A percentile compares a stretch with the other conserved stretches of the same genome.
These are phyloP conservation scores for Diaporthe sp. DNA, from an alignment of 2,329 filamentous ascomycete genomes.

Conservation along the genomic window DNA sequence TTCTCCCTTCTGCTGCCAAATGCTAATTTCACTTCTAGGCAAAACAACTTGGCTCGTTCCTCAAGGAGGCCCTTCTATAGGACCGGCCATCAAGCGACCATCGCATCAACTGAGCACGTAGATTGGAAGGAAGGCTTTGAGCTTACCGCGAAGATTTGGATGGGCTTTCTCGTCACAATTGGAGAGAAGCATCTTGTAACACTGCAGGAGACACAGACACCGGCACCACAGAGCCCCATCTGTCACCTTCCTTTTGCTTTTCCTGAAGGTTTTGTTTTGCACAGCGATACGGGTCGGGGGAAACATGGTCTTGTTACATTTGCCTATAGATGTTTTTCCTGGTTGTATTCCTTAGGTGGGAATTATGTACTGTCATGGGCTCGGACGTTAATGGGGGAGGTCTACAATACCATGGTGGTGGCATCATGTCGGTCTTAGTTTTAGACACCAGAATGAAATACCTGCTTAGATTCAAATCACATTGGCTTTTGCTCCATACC, in stretches of 20 bases:
- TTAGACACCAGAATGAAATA: constrained; percentile 33
- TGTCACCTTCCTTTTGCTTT: constrained; percentile 20
- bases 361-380: constrained; percentile 24
- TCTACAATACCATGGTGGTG: neutral
- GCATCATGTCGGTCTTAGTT: constrained; percentile 24
- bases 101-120: neutral
- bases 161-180: neutral
- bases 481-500: neutral
- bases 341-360: neutral
- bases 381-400: constrained; percentile 11
- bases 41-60: constrained; percentile 53
- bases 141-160: neutral
- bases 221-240: constrained; percentile 13
- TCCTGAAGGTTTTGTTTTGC: constrained; percentile 1
- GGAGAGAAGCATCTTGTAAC: neutral
- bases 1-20: neutral
- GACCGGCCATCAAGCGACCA: too few species aligned
- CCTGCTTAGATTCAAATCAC: neutral
- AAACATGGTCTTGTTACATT: neutral
- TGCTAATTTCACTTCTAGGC: constrained; percentile 47
- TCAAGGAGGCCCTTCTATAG: constrained; percentile 53
- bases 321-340: constrained; percentile 5
- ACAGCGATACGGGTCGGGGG: constrained; percentile 15
- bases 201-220: constrained; percentile 6
- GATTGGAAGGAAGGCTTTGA: neutral